Evolutionary conservation across 2,329 filamentous ascomycete species (phyloP).

Genomic region (Ilyonectria robusta): DNA sequence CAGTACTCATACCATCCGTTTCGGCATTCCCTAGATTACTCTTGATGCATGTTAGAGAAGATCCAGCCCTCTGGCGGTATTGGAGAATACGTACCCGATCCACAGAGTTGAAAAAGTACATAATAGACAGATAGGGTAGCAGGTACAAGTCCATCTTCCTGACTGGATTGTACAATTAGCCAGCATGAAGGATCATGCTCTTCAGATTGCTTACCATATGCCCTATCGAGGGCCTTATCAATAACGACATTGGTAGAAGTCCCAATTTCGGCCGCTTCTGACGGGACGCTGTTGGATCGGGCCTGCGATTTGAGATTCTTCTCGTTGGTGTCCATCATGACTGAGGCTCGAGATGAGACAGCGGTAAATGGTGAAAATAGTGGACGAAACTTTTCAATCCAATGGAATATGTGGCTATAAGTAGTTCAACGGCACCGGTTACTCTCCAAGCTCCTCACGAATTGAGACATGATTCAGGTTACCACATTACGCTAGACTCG

Average conservation of each 20-base stretch:
- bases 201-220: conserved; percentile 5
- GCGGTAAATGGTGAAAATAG: not conserved
- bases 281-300: conserved; percentile 6
- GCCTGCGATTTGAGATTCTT: conserved; percentile 7
- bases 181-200: fast-evolving
- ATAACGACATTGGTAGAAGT: conserved; percentile 20
- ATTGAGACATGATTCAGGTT: not conserved
- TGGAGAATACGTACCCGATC: conserved; percentile 30
- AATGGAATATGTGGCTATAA: not conserved
- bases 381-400: not conserved
- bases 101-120: conserved; percentile 48
- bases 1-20: conserved; percentile 59
- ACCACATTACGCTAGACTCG: not conserved
- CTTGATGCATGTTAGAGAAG: conserved; percentile 26
- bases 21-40: conserved; percentile 66
- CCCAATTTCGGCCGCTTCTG: conserved; percentile 17
- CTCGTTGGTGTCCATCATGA: conserved; percentile 18
- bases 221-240: conserved; percentile 23
- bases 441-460: too few relatives aligned
- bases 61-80: too few relatives aligned
- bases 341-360: not conserved
- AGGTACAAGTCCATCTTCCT: conserved; percentile 59
- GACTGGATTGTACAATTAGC: conserved; percentile 23
- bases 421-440: not conserved
- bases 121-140: conserved; percentile 58